These are phyloP conservation scores for Fomitopsis pinicola DNA, from an alignment of 1,284 basidiomycete species.

Conservation along the genomic window DNA sequence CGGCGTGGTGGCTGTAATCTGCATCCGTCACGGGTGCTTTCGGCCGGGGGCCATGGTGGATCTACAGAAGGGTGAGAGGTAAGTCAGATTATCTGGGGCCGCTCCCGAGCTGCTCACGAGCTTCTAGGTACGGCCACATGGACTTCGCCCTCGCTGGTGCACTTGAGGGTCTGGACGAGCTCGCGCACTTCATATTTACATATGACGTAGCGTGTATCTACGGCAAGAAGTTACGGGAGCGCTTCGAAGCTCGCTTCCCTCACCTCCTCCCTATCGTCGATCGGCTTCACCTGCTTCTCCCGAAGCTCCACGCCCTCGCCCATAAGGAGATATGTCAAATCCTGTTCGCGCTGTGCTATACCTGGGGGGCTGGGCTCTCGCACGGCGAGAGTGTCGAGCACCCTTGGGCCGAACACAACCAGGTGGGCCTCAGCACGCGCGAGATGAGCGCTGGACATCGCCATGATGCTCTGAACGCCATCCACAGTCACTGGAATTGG, in stretches of 20 bases:
- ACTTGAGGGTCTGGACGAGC: not conserved
- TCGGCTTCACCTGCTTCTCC: slow-evolving; percentile 1
- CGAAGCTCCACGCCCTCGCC: slow-evolving; percentile 5
- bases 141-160: not conserved
- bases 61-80: not conserved
- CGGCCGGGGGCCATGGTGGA: not conserved
- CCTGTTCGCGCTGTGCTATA: not conserved
- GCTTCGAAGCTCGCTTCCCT: not conserved
- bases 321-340: slow-evolving; percentile 6
- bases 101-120: not conserved
- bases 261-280: not conserved
- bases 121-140: not conserved
- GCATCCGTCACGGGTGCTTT: not conserved
- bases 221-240: not conserved
- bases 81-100: not conserved
- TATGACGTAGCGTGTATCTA: slow-evolving; percentile 7
- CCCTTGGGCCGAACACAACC: no score
- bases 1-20: slow-evolving; percentile 5
- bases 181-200: not conserved
- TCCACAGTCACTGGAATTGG: not conserved
- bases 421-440: not conserved
- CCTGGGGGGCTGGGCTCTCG: no score
- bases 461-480: not conserved
- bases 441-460: not conserved
- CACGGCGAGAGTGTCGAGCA: no score